These are phyloP conservation scores for Dinochytrium kinnereticum DNA, from an alignment of 371 early-diverging fungal genomes.

Conservation along the genomic window DNA sequence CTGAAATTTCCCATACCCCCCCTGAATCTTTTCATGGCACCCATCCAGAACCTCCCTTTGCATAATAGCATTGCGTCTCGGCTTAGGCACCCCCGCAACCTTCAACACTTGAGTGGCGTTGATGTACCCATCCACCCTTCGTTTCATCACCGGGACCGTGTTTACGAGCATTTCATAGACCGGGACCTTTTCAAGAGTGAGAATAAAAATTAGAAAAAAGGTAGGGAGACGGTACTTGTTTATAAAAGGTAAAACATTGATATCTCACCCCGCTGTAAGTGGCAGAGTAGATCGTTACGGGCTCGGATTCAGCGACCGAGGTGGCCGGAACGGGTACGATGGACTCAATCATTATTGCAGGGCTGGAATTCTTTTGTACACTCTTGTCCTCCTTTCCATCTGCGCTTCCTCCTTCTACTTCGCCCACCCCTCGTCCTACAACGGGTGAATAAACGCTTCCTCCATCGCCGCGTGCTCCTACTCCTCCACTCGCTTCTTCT, in stretches of 20 bases:
- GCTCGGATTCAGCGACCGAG: neutral
- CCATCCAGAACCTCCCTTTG: constrained; percentile 47
- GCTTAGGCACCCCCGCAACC: constrained; percentile 51
- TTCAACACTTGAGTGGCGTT: constrained; percentile 60
- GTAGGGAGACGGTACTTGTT: too few relatives aligned
- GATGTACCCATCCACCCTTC: constrained; percentile 45
- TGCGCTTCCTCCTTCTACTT: too few relatives aligned
- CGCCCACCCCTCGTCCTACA: too few relatives aligned
- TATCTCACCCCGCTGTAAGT: neutral
- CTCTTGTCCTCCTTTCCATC: too few relatives aligned
- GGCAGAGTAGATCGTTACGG: neutral
- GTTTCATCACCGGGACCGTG: constrained; percentile 49
- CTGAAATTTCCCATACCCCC: constrained; percentile 55
- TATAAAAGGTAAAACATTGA: too few relatives aligned
- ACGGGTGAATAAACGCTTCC: too few relatives aligned
- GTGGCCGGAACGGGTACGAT: neutral
- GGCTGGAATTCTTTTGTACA: too few relatives aligned
- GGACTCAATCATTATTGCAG: too few relatives aligned
- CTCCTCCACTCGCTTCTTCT: too few relatives aligned
- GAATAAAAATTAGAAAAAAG: neutral
- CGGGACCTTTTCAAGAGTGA: constrained; percentile 44
- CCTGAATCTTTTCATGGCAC: constrained; percentile 53
- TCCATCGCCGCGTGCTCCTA: too few relatives aligned
- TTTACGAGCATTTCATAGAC: constrained; percentile 52
- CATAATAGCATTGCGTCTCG: constrained; percentile 52